A percentile compares a stretch with the other conserved stretches of the same genome.
These are phyloP conservation scores for Xenosphaeropsis pyriputrescens DNA, from an alignment of 2,329 filamentous ascomycete genomes.

Conservation along the genomic window DNA sequence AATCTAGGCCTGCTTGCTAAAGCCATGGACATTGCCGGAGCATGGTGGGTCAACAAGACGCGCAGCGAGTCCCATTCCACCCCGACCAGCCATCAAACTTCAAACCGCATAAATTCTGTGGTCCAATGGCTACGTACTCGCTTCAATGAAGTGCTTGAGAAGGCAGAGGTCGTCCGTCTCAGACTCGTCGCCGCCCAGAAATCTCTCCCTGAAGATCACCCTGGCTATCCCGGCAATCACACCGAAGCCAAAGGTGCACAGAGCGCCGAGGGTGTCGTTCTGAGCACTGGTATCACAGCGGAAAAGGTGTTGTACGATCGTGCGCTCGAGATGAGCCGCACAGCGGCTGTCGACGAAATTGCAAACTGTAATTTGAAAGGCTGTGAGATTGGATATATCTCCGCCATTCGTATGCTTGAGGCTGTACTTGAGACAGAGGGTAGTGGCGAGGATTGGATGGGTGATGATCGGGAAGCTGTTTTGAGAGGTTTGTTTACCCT, in stretches of 20 bases:
- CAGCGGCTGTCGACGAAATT: slow-evolving; percentile 89
- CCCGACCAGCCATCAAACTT: slow-evolving; percentile 22
- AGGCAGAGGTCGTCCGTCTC: slow-evolving; percentile 84
- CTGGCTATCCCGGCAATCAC: slow-evolving; percentile 72
- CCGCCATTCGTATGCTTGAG: slow-evolving; percentile 88
- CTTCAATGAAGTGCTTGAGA: slow-evolving; percentile 95
- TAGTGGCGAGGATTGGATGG: slow-evolving; percentile 23
- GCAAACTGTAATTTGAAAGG: slow-evolving; percentile 76
- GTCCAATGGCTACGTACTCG: slow-evolving; percentile 90
- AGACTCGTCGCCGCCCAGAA: slow-evolving; percentile 80
- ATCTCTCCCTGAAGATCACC: slow-evolving; percentile 69
- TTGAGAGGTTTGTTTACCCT: slow-evolving; percentile 45
- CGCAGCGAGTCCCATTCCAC: slow-evolving; percentile 41
- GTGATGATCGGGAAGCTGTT: slow-evolving; percentile 58
- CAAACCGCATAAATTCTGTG: slow-evolving; percentile 70
- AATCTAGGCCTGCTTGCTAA: slow-evolving; percentile 79
- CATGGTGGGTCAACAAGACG: slow-evolving; percentile 78
- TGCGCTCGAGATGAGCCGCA: slow-evolving; percentile 89
- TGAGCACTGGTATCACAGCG: slow-evolving; percentile 81
- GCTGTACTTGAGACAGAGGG: slow-evolving; percentile 79
- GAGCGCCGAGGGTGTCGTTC: slow-evolving; percentile 62
- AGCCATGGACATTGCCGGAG: slow-evolving; percentile 86
- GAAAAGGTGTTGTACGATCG: slow-evolving; percentile 98
- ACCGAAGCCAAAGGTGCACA: slow-evolving; percentile 42
- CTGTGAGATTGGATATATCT: slow-evolving; percentile 86